A percentile compares a stretch with the other conserved stretches of the same genome.
These are phyloP conservation scores for Citrullus colocynthis DNA, from an alignment of 306 rosid species.

Conservation along the genomic window DNA sequence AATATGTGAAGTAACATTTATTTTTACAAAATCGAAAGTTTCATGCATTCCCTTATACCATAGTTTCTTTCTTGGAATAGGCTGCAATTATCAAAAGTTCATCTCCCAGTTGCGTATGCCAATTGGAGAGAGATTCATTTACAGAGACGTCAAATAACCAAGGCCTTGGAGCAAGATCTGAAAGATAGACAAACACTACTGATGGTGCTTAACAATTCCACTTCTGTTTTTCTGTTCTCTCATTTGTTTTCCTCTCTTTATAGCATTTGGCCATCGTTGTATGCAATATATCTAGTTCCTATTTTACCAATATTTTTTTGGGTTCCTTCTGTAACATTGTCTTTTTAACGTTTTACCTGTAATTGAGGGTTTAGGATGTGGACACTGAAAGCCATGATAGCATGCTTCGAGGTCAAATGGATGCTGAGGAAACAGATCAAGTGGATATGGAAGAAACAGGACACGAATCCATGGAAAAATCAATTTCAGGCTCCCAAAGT, in stretches of 20 bases:
- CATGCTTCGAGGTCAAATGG: conserved; percentile 27
- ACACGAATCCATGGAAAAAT: conserved; percentile 11
- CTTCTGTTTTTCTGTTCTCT: conserved; percentile 11
- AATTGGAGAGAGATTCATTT: conserved; percentile 42
- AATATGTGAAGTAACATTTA: conserved; percentile 5
- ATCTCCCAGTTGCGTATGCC: conserved; percentile 55
- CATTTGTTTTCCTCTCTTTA: neutral
- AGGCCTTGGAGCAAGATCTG: conserved; percentile 48
- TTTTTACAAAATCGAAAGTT: neutral
- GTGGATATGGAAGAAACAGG: conserved; percentile 13
- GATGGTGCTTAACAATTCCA: conserved; percentile 38
- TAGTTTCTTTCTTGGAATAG: conserved; percentile 35
- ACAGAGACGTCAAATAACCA: conserved; percentile 30
- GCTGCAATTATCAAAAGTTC: conserved; percentile 59
- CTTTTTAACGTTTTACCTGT: conserved; percentile 24
- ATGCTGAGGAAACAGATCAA: conserved; percentile 16
- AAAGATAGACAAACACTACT: conserved; percentile 21
- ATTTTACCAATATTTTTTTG: neutral
- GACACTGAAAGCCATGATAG: conserved; percentile 24
- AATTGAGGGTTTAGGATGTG: conserved; percentile 34
- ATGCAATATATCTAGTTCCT: conserved; percentile 12
- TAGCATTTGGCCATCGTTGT: neutral
- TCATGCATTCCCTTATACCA: neutral
- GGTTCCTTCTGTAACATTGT: conserved; percentile 7
- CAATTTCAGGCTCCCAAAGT: conserved; percentile 21